Base-by-base conservation (phyloP, 345 rosid species). In the Tarenaya hassleriana region DNA sequence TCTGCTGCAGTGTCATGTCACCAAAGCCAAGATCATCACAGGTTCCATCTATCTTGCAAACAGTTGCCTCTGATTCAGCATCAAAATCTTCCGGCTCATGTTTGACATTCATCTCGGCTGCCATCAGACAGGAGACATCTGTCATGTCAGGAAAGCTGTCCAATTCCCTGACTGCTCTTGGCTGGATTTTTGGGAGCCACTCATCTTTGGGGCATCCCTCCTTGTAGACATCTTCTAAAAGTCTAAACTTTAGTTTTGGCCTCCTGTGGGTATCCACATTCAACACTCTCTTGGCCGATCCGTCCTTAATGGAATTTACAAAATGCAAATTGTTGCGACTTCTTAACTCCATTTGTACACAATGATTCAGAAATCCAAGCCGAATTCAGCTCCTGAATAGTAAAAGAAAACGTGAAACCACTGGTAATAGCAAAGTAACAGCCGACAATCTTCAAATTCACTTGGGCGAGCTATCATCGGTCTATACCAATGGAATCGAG, bases 321-420 rank as follows among this genome's bases (percentile, higher is more conserved):
- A 18, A 73, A 66, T 83, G 88, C 20, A 71, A 64, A 55, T 73
- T 71, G 19, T 43, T 54, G 34, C 49, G 45, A 37, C 83, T 61
- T 63, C 94, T 74, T 38, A 83, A 67, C 69, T 78, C 83, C 86
- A 82, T 81, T n/a, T 60, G 47, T 41, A 12, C 57, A 58, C 31
- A 7, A 31, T 6, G 40, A 21, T 48, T 1, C 10, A 8, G 4
- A 42, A 41, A 41, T 7, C 37, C 11, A 19, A 16, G 10, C 49
- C 19, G 42, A 61, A 35, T 29, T 13, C 7, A 44, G 21, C 34
- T 45, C 60, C 66, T 61, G 46, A 5, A 52, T 6, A 21, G 9
- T 0, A 62, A 29, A 17, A 62, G 19, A 15, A 63, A 63, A 39
- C 7, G 29, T 31, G 24, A 7, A 32, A 19, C 19, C 11, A 0